Conservation (phyloP, 805 yeast species). For the Deakozyma indianensis region DNA sequence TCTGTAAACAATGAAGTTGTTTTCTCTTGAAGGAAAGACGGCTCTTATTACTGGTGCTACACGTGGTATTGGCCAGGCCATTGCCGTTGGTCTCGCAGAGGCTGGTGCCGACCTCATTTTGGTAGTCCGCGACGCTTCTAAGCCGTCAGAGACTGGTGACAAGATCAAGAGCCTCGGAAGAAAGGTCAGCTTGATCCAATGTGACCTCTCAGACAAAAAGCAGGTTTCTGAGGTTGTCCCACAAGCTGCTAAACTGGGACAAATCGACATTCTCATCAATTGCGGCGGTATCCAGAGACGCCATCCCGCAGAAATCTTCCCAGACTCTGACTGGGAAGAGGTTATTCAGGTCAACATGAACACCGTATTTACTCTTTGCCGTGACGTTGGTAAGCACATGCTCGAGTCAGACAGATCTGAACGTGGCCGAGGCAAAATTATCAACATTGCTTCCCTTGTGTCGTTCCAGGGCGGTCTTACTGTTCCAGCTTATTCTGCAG, state of each 20-base stretch:
- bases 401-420: slow-evolving; percentile 13
- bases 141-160: slow-evolving; percentile 16
- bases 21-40: slow-evolving; percentile 27
- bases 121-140: slow-evolving; percentile 24
- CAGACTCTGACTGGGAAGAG: slow-evolving; percentile 24
- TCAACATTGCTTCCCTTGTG: slow-evolving; percentile 28
- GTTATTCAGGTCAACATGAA: slow-evolving; percentile 29
- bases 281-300: slow-evolving; percentile 30
- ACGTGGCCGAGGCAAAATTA: slow-evolving; percentile 24
- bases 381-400: slow-evolving; percentile 26
- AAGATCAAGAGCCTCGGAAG: slow-evolving; percentile 17
- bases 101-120: slow-evolving; percentile 33
- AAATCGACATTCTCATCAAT: slow-evolving; percentile 28
- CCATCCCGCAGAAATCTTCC: slow-evolving; percentile 21
- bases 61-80: slow-evolving; percentile 42
- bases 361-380: slow-evolving; percentile 25
- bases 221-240: slow-evolving; percentile 18
- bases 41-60: slow-evolving; percentile 42
- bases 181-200: slow-evolving; percentile 16
- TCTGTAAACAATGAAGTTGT: slow-evolving; percentile 13
- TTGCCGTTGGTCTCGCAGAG: slow-evolving; percentile 37
- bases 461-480: slow-evolving; percentile 28
- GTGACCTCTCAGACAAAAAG: slow-evolving; percentile 17
- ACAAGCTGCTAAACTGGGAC: slow-evolving; percentile 20
- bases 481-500: slow-evolving; percentile 27